A percentile compares a stretch with the other conserved stretches of the same genome.
These are phyloP conservation scores for Rhizophora mangle DNA, from an alignment of 345 rosid species.

Conservation along the genomic window DNA sequence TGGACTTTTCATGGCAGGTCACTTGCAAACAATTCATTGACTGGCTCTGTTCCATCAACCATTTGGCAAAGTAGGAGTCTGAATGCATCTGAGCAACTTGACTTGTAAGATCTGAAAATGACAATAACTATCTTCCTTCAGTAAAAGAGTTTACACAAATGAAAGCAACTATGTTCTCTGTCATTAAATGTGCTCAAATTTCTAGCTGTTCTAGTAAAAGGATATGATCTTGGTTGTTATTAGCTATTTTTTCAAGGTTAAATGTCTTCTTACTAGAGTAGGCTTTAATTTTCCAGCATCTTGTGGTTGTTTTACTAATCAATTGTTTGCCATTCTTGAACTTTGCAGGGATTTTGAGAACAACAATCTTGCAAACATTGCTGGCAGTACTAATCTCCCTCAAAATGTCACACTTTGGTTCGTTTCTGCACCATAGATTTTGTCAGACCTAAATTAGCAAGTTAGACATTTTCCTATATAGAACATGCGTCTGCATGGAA, in stretches of 20 bases:
- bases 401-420: constrained; percentile 77
- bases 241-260: not conserved
- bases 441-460: constrained; percentile 4
- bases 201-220: too few relatives aligned
- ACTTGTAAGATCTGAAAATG: constrained; percentile 51
- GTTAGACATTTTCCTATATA: constrained; percentile 8
- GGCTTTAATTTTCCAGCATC: constrained; percentile 3
- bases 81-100: constrained; percentile 48
- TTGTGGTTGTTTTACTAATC: constrained; percentile 9
- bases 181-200: too few relatives aligned
- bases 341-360: constrained; percentile 72
- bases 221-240: too few relatives aligned
- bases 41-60: constrained; percentile 59
- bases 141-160: not conserved
- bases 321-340: constrained; percentile 12
- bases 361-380: constrained; percentile 53
- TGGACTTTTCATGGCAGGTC: constrained; percentile 51
- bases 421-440: constrained; percentile 31
- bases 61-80: constrained; percentile 67
- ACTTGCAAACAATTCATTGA: constrained; percentile 70
- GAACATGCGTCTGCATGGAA: constrained; percentile 2
- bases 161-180: too few relatives aligned
- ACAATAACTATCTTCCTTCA: not conserved
- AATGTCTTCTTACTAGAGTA: not conserved
- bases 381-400: constrained; percentile 58